Conservation (phyloP, 176 grass and related monocot genomes). For the Aegilops sharonensis region DNA sequence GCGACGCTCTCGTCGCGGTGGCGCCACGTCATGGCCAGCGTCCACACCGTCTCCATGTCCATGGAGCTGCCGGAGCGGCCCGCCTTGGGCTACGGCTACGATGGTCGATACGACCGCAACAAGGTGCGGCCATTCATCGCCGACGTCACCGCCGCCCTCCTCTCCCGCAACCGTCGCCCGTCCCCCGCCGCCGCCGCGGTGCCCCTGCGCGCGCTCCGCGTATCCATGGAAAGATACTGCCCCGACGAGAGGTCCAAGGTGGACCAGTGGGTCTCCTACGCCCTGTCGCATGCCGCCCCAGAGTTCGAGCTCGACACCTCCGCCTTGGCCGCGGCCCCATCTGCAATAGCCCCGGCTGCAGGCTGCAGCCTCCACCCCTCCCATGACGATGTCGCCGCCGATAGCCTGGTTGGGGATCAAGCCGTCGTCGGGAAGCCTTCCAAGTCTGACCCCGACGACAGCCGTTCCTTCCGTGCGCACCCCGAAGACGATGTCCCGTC, state of each 20-base stretch:
- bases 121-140: neutral
- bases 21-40: neutral
- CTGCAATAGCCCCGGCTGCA: neutral
- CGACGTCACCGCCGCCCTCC: neutral
- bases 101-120: neutral
- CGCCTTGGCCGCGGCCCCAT: neutral
- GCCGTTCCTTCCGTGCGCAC: neutral
- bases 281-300: neutral
- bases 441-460: neutral
- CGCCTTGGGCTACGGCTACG: neutral
- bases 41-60: neutral
- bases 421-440: too few relatives aligned
- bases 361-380: neutral
- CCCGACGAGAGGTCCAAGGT: neutral
- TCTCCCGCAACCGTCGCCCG: neutral
- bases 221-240: neutral
- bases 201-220: neutral
- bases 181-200: neutral
- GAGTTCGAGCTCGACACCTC: neutral
- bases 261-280: neutral
- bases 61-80: neutral
- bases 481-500: neutral
- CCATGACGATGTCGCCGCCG: neutral
- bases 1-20: neutral
- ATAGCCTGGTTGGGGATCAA: neutral